Evolutionary conservation across 371 early-diverging fungal species (phyloP), one percentile per base, ranked within the genome.

Genomic region (Apophysomyces ossiformis): DNA sequence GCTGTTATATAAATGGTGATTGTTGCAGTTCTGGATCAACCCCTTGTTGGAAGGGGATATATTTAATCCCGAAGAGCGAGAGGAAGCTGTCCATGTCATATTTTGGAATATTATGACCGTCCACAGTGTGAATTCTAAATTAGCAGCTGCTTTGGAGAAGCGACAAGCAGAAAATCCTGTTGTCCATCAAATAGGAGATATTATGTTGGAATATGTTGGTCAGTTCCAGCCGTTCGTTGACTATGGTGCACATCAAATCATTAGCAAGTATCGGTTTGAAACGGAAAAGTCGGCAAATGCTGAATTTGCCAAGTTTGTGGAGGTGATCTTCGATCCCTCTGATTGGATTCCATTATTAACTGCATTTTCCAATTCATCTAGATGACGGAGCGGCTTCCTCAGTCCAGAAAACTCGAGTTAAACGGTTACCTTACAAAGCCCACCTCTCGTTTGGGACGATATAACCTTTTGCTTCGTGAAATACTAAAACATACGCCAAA

Each of bases 241-340:
- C 37, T 97, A 97, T 76, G 95, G 96, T 41, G 91, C 93, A 4
- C 91, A 93, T 71, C 96, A 96, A 72, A 86, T 92, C 36, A 89
- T 89, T 72, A 90, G 92, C 46, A 93, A 93, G 73, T 86, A 93
- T 69, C 81, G 83, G 13, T 86, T 96, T 58, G 96, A 95, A 39
- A 85, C 83, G 1, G 97, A 96, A 62, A 88, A 87, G 67, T 79
- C 82, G 32, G 76, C 67, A 21, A 95, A 95, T 67, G 70, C 77
- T 13, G 74, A 66, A 13, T 91, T 97, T 61, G 85, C 82, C 18
- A 82, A 85, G 66, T 96, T 94, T 76, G 84, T 95, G 12, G 85
- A 86, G 71, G 88, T 89, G 81, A 45, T 64, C 21, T 12, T 4
- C 9, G 18, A 26, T 21, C 21, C 2, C 9, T 50, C 1, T 9